Percentiles rank a stretch among this genome's conserved stretches.
These are phyloP conservation scores for Aristolochia californica DNA, from an alignment of 164 flowering plant genomes.

Conservation along the genomic window DNA sequence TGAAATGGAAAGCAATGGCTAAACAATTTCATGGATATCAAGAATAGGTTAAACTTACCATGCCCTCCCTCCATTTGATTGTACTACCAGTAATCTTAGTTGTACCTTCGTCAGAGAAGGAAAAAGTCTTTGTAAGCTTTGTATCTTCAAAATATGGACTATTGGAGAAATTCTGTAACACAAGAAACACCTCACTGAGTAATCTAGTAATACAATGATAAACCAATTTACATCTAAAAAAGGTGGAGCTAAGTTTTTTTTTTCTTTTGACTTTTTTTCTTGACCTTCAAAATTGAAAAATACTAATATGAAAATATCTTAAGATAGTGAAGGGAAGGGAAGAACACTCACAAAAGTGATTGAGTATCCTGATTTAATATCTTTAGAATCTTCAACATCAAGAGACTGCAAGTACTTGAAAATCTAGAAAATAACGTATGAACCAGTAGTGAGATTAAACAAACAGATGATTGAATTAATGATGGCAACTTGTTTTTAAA, in stretches of 20 bases:
- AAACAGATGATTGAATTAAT: neutral
- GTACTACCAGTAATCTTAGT: conserved; percentile 33
- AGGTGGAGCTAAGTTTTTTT: too few relatives aligned
- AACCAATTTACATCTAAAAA: too few relatives aligned
- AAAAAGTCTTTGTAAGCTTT: conserved; percentile 33
- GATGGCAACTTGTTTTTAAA: neutral
- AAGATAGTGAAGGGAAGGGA: neutral
- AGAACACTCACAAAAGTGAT: conserved; percentile 24
- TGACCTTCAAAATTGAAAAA: neutral
- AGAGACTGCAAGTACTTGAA: conserved; percentile 35
- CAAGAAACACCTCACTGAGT: conserved; percentile 1
- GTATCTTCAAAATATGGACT: conserved; percentile 43
- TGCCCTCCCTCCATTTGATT: conserved; percentile 50
- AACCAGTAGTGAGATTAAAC: neutral
- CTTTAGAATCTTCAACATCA: conserved; percentile 29
- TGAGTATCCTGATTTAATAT: conserved; percentile 24
- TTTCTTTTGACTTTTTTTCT: too few relatives aligned
- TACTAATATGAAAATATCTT: neutral
- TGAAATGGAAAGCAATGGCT: neutral
- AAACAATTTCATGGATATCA: neutral
- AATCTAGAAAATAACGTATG: conserved; percentile 16
- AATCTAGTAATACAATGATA: too few relatives aligned
- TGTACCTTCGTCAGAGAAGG: conserved; percentile 36
- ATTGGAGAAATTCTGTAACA: conserved; percentile 30
- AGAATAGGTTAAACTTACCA: conserved; percentile 21